Percentiles rank a stretch among this genome's conserved stretches.
phyloP scores from a whole-genome alignment of 2,329 filamentous ascomycete species.

The Talaromyces pinophilus region DNA sequence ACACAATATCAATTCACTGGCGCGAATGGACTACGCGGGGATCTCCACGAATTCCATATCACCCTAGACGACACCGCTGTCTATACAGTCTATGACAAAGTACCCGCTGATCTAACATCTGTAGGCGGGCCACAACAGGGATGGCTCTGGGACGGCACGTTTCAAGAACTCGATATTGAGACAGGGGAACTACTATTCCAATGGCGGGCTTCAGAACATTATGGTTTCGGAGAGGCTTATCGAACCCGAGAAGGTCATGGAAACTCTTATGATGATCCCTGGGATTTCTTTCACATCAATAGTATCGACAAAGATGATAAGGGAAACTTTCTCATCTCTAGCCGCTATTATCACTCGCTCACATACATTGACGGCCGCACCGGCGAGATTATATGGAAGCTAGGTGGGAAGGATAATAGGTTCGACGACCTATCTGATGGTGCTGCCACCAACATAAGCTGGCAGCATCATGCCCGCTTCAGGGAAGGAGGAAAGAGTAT shows the following conservation, averaged over 20 bases:
- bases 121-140: slow-evolving; percentile 39
- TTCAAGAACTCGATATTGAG: slow-evolving; percentile 51
- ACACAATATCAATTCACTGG: slow-evolving; percentile 2
- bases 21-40: slow-evolving; percentile 27
- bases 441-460: slow-evolving; percentile 23
- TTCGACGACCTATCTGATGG: slow-evolving; percentile 20
- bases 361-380: slow-evolving; percentile 50
- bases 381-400: slow-evolving; percentile 56
- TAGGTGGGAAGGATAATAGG: slow-evolving; percentile 38
- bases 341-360: slow-evolving; percentile 52
- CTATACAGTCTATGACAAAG: slow-evolving; percentile 45
- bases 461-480: slow-evolving; percentile 25
- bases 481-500: slow-evolving; percentile 28
- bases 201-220: slow-evolving; percentile 52
- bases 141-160: slow-evolving; percentile 45
- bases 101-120: slow-evolving; percentile 40
- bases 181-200: slow-evolving; percentile 48
- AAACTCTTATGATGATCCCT: slow-evolving; percentile 34
- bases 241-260: slow-evolving; percentile 28
- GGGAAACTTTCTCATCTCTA: slow-evolving; percentile 58
- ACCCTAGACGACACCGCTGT: slow-evolving; percentile 47
- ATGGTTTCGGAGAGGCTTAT: slow-evolving; percentile 33
- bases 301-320: slow-evolving; percentile 54
- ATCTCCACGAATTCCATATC: slow-evolving; percentile 51
- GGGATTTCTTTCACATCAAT: slow-evolving; percentile 61